These are phyloP conservation scores for Umbelopsis ramanniana DNA, from an alignment of 192 early-diverging fungal genomes.

Conservation along the genomic window DNA sequence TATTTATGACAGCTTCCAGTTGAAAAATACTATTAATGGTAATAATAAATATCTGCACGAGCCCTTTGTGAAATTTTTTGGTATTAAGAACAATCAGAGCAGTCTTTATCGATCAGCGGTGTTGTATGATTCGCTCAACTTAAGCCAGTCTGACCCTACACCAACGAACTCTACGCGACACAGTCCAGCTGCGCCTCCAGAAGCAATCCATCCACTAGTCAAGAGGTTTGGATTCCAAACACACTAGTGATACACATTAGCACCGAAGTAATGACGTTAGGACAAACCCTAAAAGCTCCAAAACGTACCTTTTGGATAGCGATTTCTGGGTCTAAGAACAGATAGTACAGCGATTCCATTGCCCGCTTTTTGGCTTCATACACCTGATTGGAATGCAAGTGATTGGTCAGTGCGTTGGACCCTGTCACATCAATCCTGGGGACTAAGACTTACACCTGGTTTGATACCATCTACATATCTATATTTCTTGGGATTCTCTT, in stretches of 20 bases:
- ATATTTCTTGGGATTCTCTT: conserved; percentile 14
- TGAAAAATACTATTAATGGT: no score
- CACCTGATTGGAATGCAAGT: background rate
- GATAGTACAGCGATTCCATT: background rate
- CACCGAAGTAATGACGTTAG: background rate
- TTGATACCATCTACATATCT: conserved; percentile 31
- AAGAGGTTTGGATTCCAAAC: conserved; percentile 32
- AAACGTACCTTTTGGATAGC: conserved; percentile 7
- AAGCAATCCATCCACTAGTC: conserved; percentile 26
- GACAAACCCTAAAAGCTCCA: no score
- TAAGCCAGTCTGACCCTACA: conserved; percentile 25
- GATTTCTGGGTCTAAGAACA: conserved; percentile 12
- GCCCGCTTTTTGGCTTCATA: background rate
- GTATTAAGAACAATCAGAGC: no score
- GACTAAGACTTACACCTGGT: conserved; percentile 6
- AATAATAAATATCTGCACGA: no score
- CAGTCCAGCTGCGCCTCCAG: conserved; percentile 32
- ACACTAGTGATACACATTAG: conserved; percentile 8
- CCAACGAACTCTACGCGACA: conserved; percentile 39
- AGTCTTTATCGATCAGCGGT: no score
- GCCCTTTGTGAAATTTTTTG: no score
- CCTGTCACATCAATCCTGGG: background rate
- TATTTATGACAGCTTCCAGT: no score
- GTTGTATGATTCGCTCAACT: background rate
- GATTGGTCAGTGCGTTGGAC: background rate